Conservation (phyloP, 192 early-diverging fungal genomes). For the Radiomyces spectabilis region DNA sequence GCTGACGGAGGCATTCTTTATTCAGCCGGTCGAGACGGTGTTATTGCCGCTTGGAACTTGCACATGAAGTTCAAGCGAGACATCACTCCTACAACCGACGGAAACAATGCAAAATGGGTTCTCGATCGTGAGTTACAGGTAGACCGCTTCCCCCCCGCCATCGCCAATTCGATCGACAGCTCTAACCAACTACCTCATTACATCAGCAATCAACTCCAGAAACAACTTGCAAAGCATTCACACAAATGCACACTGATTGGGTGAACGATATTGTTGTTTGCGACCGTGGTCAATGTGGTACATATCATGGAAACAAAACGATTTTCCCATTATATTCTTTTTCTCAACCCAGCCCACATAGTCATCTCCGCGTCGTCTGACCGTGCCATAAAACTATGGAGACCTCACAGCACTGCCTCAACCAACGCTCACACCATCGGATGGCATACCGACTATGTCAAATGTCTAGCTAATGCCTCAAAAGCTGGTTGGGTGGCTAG, state of each 20-base stretch:
- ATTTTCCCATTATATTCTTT: neutral
- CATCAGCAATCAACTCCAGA: too few relatives aligned
- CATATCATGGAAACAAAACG: neutral
- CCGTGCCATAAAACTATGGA: constrained; percentile 75
- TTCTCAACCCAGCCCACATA: constrained; percentile 9
- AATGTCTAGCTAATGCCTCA: constrained; percentile 74
- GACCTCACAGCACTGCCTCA: constrained; percentile 49
- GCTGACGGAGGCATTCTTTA: constrained; percentile 67
- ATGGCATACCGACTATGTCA: constrained; percentile 88
- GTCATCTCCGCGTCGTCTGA: constrained; percentile 91
- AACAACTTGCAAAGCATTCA: constrained; percentile 60
- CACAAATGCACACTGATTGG: constrained; percentile 90
- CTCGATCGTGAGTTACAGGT: neutral
- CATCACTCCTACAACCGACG: neutral
- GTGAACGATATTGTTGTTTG: constrained; percentile 87
- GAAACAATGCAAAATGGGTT: neutral
- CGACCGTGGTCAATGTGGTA: constrained; percentile 55
- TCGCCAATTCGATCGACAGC: too few relatives aligned
- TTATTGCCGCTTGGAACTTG: constrained; percentile 82
- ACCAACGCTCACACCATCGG: constrained; percentile 57
- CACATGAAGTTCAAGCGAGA: constrained; percentile 37
- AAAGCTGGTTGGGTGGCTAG: constrained; percentile 74
- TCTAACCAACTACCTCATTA: too few relatives aligned
- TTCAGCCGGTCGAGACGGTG: constrained; percentile 84
- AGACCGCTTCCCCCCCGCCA: too few relatives aligned